Evolutionary conservation across 1,284 basidiomycete species (phyloP), one percentile per base, ranked within the genome.

Genomic region (Papiliotrema nemorosa): DNA sequence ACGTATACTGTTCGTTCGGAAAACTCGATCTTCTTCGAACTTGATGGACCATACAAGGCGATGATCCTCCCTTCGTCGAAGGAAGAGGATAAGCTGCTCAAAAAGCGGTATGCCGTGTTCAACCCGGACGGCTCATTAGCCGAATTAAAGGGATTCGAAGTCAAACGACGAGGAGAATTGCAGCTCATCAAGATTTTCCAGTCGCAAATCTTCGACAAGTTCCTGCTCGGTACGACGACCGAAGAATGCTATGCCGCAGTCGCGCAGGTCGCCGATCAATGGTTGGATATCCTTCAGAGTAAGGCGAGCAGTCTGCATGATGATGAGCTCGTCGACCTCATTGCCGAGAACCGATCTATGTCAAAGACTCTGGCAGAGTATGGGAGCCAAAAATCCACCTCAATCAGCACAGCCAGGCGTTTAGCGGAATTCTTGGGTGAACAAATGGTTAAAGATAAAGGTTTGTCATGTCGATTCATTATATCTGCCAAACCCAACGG

Each of bases 171-270:
- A 47, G 96, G 96, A 40, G 96, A 99, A 73, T 80, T 98, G 47
- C 96, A 98, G 68, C 84, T 99, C 66, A 96, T 99, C 85, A 99
- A 99, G 78, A 96, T 94, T 63, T 99, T 99, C 81, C 96, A 99
- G 72, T 91, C 90, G 5, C 90, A 96, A 66, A 91, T 99, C 66
- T 99, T 99, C 72, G 92, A 96, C 76, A 94, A 90, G 69, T 99
- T 98, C 78, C 76, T 98, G 42, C 82, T 97, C 0, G 96, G 96
- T 0, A 80, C 82, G 0, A 97, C 93, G 0, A 89, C 90, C 1
- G 86, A 93, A 67, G 93, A 97, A 66, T 98, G 96, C 72, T 98
- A 99, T 67, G 84, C 85, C 5, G 90, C 88, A 0, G 96, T 98
- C 21, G 94, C 96, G 1, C 81, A 88, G 55, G 84, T 97, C 27